Evolutionary conservation across 2,329 filamentous ascomycete species (phyloP).

Genomic region (Monosporascus sp.): DNA sequence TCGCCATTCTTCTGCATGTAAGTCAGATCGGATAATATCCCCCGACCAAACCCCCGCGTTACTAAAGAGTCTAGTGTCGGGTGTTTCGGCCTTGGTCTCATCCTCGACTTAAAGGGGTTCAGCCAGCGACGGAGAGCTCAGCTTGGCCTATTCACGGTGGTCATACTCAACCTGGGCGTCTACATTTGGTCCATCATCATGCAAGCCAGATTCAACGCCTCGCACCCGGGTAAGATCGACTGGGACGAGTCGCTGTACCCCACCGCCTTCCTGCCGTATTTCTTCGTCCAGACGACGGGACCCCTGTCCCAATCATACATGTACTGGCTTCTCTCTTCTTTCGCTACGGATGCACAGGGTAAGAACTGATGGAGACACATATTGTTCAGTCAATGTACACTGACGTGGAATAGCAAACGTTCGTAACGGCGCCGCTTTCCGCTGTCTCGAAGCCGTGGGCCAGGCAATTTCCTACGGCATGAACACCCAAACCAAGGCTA

Average conservation of each 20-base stretch:
- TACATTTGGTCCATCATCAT: constrained; percentile 46
- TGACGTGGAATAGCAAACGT: constrained; percentile 28
- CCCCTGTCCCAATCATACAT: constrained; percentile 38
- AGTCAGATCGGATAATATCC: constrained; percentile 7
- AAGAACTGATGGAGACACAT: neutral
- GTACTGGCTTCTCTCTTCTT: constrained; percentile 38
- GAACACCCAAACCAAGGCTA: constrained; percentile 32
- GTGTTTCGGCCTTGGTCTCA: constrained; percentile 42
- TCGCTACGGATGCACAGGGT: constrained; percentile 35
- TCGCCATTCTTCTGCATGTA: constrained; percentile 45
- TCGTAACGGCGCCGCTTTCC: constrained; percentile 35
- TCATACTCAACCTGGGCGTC: constrained; percentile 40
- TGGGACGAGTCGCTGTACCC: constrained; percentile 39
- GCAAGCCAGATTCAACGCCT: constrained; percentile 33
- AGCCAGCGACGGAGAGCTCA: constrained; percentile 40
- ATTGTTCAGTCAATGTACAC: neutral
- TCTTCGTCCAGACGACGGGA: constrained; percentile 38
- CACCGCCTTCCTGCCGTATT: constrained; percentile 39
- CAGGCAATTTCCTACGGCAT: constrained; percentile 36
- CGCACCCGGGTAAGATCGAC: constrained; percentile 37
- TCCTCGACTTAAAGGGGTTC: constrained; percentile 33
- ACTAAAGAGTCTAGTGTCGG: constrained; percentile 26
- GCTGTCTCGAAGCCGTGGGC: constrained; percentile 34
- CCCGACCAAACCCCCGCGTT: too few relatives aligned
- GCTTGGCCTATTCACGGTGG: constrained; percentile 37